Evolutionary conservation across 805 yeast species (phyloP).

Genomic region (Kurtzmaniella cleridarum): DNA sequence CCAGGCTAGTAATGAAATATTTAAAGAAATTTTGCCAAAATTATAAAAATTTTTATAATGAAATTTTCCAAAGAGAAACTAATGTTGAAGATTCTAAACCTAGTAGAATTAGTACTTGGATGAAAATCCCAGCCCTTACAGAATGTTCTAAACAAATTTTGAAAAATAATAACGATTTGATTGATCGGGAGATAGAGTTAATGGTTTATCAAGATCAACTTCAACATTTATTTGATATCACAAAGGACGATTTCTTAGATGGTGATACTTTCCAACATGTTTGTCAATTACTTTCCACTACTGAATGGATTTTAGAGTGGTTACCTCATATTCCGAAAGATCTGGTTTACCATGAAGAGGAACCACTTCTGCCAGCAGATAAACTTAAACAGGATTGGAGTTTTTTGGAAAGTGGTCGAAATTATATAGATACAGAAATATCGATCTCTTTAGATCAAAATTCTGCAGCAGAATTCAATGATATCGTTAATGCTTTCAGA

Average conservation of each 20-base stretch:
- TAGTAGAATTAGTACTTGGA: slow-evolving; percentile 26
- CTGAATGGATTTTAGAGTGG: slow-evolving; percentile 57
- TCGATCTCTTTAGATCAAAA: slow-evolving; percentile 26
- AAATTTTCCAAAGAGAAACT: slow-evolving; percentile 15
- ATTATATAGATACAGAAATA: slow-evolving; percentile 12
- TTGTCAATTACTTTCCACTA: slow-evolving; percentile 47
- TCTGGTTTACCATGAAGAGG: slow-evolving; percentile 19
- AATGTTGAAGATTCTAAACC: not conserved
- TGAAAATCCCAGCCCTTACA: slow-evolving; percentile 24
- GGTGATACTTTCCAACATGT: slow-evolving; percentile 45
- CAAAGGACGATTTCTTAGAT: slow-evolving; percentile 51
- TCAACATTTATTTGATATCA: slow-evolving; percentile 23
- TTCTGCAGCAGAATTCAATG: slow-evolving; percentile 32
- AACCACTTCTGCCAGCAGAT: slow-evolving; percentile 22
- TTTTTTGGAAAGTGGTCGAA: slow-evolving; percentile 35
- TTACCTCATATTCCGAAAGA: slow-evolving; percentile 49
- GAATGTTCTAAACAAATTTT: slow-evolving; percentile 15
- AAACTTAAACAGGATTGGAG: slow-evolving; percentile 36
- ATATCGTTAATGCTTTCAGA: slow-evolving; percentile 27
- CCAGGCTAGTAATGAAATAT: slow-evolving; percentile 37
- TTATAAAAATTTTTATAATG: slow-evolving; percentile 30
- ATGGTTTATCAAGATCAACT: slow-evolving; percentile 18
- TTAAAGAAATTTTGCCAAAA: slow-evolving; percentile 27
- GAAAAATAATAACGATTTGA: slow-evolving; percentile 6
- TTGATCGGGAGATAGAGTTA: slow-evolving; percentile 21